Base-by-base conservation (phyloP, 805 yeast species). In the Tetrapisispora arboricola region DNA sequence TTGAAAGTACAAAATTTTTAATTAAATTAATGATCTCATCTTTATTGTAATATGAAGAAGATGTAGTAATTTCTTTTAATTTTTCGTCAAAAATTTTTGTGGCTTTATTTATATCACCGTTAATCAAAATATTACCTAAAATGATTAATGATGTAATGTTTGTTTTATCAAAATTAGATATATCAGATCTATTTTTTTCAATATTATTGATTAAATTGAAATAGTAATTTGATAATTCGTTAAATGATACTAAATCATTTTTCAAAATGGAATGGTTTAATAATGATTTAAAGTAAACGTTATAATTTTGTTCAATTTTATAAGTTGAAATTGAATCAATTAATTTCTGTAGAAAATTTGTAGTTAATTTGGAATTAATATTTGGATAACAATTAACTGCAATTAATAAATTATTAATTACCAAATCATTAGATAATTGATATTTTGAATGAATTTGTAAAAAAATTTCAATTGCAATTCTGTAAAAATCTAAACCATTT, bases 51-150 rank as follows among this genome's bases (percentile, higher is more conserved):
- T 57, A 54, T 37, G 60, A 58, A 18, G n/a, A n/a, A n/a, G n/a
- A n/a, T n/a, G 57, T 50, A 49, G 65, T 66, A 49, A 67, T 68
- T 34, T 73, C 72, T 0, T 65, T 49, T 32, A 80, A 55, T 6
- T 80, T 63, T 31, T 68, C 63, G 52, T 80, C 83, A 49, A 82
- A 60, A 42, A 80, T 69, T 43, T 70, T 65, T 1, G 80, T 68
- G 3, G 85, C 78, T 31, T 70, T 49, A 8, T 65, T 63, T 28
- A 68, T 47, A 46, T 78, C 73, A 31, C 70, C 72, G 33, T 39
- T 39, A 17, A 74, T 72, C 39, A 64, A 61, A 11, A 76, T 66
- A 40, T 81, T 61, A 1, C 79, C 67, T 26, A 75, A 68, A 27
- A 80, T 65, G 43, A 77, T 60, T 32, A 64, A 57, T 1, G 75